Evolutionary conservation across 1,284 basidiomycete genomes (phyloP), one percentile per base, ranked within the genome.

Genomic region (Apiotrichum brassicae): DNA sequence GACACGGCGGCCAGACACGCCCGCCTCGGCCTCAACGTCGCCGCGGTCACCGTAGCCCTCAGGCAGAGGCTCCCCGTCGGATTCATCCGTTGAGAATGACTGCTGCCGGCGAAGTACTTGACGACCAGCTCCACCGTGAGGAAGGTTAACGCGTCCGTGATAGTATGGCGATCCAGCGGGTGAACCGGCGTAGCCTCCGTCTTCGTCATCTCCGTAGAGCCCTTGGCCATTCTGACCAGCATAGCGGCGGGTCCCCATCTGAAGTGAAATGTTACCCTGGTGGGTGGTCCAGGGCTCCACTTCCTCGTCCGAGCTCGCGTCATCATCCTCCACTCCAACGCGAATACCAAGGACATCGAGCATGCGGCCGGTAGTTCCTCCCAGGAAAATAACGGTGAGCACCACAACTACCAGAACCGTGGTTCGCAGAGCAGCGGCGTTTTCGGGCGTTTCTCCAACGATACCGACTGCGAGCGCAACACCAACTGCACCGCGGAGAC

Each of bases 361-460:
- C 95, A 99, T 98, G 50, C 92, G 80, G 6, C 87, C 84, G 0
- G 95, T 97, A 7, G 95, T 97, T 1, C 94, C 95, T 0, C 94
- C 94, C 65, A 99, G 98, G 47, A 97, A 77, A 53, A 97, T 77
- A 39, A 98, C 91, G 0, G 94, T 97, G 48, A 97, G 77, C 40
- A 99, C 91, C 37, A 98, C 94, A 6, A 95, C 89, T 14, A 97
- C 86, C 26, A 98, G 82, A 20, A 98, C 93, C 0, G 94, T 97
- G 28, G 86, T 97, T 38, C 93, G 80, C 53, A 99, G 77, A 19
- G 88, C 90, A 60, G 88, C 83, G 0, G 90, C 91, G 64, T 94
- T 94, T 38, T 85, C 79, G 24, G 92, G 94, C 55, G 85, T 84
- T n/a, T n/a, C n/a, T n/a, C n/a, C n/a, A n/a, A n/a, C n/a, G 77